Percentiles rank a stretch among this genome's conserved stretches.
Evolutionary conservation across 257 asterid genomes (phyloP).

Genomic region (Capsicum pubescens): DNA sequence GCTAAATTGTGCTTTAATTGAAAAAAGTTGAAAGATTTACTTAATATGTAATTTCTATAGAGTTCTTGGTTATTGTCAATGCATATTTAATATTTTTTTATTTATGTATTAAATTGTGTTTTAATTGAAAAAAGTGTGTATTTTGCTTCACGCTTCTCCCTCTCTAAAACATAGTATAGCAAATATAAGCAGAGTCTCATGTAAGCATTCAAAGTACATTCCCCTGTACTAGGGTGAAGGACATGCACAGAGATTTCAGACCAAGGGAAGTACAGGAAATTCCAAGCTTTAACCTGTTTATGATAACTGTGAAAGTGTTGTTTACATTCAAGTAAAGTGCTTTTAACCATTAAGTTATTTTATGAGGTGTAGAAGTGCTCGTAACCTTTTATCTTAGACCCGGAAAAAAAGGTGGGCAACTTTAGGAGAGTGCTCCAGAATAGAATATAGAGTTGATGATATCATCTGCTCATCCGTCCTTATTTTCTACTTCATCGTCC

Average conservation of each 20-base stretch:
- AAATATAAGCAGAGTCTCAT: constrained; percentile 8
- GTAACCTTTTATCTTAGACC: neutral
- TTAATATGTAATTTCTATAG: too few species aligned
- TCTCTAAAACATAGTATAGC: neutral
- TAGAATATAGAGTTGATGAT: constrained; percentile 2
- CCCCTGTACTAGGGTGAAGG: neutral
- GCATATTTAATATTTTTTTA: too few species aligned
- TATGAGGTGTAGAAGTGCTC: neutral
- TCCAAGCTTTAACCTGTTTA: too few species aligned
- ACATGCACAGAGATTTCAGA: constrained; percentile 6
- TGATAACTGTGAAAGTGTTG: neutral
- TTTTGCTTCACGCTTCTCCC: too few species aligned
- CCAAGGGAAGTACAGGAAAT: neutral
- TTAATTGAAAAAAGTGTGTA: too few species aligned
- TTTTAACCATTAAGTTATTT: neutral
- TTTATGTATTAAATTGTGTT: too few species aligned
- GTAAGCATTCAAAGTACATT: neutral
- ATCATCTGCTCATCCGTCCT: neutral
- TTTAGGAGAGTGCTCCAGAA: neutral
- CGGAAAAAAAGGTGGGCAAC: neutral
- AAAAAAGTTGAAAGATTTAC: too few species aligned
- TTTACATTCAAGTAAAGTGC: constrained; percentile 14
- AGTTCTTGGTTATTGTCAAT: too few species aligned
- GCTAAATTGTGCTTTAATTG: too few species aligned
- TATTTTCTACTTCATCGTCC: neutral